A percentile compares a stretch with the other conserved stretches of the same genome.
These are phyloP conservation scores for Xerocomus spinulosus DNA, from an alignment of 768 basidiomycete genomes.

Conservation along the genomic window DNA sequence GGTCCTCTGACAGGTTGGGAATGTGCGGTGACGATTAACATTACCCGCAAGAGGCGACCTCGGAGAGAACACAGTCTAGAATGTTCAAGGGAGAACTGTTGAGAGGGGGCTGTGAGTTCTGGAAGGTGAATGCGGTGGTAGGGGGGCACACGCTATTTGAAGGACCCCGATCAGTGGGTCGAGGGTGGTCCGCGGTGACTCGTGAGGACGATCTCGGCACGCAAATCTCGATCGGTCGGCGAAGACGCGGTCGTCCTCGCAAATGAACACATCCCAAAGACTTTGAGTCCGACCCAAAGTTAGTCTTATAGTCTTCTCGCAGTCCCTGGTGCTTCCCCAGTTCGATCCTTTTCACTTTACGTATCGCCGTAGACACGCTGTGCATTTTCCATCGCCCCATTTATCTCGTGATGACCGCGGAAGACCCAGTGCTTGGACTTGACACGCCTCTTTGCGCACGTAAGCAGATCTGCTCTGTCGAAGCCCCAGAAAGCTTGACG, in stretches of 20 bases:
- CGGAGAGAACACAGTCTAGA: too few species aligned
- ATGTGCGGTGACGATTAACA: too few species aligned
- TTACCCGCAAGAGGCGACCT: too few species aligned
- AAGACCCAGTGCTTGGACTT: too few species aligned
- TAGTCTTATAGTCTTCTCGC: background rate
- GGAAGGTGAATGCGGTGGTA: constrained; percentile 7
- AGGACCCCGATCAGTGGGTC: background rate
- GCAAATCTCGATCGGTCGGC: constrained; percentile 23
- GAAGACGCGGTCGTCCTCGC: constrained; percentile 7
- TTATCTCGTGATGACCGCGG: too few species aligned
- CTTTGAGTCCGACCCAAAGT: background rate
- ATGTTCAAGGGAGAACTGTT: too few species aligned
- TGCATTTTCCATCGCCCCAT: background rate
- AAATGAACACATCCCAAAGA: constrained; percentile 16
- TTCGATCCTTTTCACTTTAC: constrained; percentile 12
- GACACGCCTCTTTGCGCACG: constrained; percentile 1
- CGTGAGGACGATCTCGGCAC: too few species aligned
- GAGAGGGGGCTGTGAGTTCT: too few species aligned
- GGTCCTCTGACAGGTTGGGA: too few species aligned
- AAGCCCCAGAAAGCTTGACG: constrained; percentile 11
- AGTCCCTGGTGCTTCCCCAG: too few species aligned
- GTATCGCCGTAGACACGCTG: constrained; percentile 3
- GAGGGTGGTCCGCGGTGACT: constrained; percentile 1
- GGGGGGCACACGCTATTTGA: constrained; percentile 24
- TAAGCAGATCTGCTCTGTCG: constrained; percentile 4